Conservation (phyloP, 306 rosid genomes). For the Quercus cerris region DNA sequence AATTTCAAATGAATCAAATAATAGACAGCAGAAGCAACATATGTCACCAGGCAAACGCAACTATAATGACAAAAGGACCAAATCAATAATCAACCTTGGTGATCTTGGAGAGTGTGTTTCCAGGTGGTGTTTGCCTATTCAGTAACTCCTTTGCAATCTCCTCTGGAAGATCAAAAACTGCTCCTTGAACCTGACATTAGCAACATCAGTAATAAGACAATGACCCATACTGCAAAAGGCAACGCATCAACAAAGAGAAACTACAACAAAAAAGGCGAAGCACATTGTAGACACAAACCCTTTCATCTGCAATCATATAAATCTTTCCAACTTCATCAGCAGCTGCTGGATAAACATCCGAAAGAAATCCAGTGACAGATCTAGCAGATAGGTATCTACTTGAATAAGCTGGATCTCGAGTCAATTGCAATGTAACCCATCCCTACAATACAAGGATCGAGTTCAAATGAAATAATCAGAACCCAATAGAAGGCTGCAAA, state of each 20-base stretch:
- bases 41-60: background rate
- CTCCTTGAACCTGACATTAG: slow-evolving; percentile 78
- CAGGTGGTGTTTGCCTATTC: slow-evolving; percentile 63
- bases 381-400: slow-evolving; percentile 83
- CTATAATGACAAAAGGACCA: background rate
- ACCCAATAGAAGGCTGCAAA: background rate
- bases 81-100: slow-evolving; percentile 53
- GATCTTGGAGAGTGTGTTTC: slow-evolving; percentile 73
- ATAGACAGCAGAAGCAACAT: background rate
- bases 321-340: slow-evolving; percentile 96
- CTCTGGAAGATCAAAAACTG: slow-evolving; percentile 96
- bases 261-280: slow-evolving; percentile 2
- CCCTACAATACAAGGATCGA: slow-evolving; percentile 59
- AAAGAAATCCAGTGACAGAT: slow-evolving; percentile 92
- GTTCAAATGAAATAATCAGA: slow-evolving; percentile 20
- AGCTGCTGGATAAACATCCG: slow-evolving; percentile 84
- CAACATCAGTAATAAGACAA: slow-evolving; percentile 10
- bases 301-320: slow-evolving; percentile 85
- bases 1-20: background rate
- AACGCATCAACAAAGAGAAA: slow-evolving; percentile 6
- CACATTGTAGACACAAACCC: slow-evolving; percentile 47
- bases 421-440: slow-evolving; percentile 83
- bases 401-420: slow-evolving; percentile 60
- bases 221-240: slow-evolving; percentile 12
- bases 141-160: slow-evolving; percentile 88